phyloP scores from a whole-genome alignment of 1,284 basidiomycete species.

The Irpex sp. region DNA sequence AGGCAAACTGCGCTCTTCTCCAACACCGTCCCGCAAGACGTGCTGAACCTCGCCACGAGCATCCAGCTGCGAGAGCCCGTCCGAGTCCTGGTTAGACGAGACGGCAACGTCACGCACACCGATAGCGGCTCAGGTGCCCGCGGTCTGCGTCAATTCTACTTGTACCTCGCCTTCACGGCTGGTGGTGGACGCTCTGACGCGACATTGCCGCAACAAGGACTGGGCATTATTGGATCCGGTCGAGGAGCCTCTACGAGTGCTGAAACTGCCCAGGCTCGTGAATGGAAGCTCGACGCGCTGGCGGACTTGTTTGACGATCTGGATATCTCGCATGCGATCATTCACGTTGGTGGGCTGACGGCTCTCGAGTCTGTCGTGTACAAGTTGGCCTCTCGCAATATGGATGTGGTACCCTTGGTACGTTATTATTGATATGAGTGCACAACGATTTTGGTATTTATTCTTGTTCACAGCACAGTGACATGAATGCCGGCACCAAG shows the following conservation, averaged over 20 bases:
- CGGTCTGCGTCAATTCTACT: constrained; percentile 87
- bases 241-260: constrained; percentile 64
- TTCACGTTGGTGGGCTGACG: constrained; percentile 85
- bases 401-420: constrained; percentile 82
- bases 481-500: constrained; percentile 81
- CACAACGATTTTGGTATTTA: neutral
- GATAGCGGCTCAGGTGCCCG: constrained; percentile 71
- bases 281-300: constrained; percentile 96
- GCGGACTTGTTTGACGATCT: constrained; percentile 91
- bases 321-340: constrained; percentile 78
- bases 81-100: constrained; percentile 92
- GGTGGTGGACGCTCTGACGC: constrained; percentile 63
- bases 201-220: constrained; percentile 50
- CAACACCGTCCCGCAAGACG: constrained; percentile 91
- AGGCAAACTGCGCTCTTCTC: constrained; percentile 96
- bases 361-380: constrained; percentile 84
- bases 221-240: constrained; percentile 89
- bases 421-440: constrained; percentile 21
- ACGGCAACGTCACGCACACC: constrained; percentile 76
- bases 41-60: constrained; percentile 81
- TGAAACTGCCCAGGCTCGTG: constrained; percentile 84
- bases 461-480: constrained; percentile 57
- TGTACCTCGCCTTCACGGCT: constrained; percentile 88
- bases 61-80: constrained; percentile 93
- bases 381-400: constrained; percentile 79